phyloP scores from a whole-genome alignment of 2,329 filamentous ascomycete genomes.

The Arthrinium phaeospermum region DNA sequence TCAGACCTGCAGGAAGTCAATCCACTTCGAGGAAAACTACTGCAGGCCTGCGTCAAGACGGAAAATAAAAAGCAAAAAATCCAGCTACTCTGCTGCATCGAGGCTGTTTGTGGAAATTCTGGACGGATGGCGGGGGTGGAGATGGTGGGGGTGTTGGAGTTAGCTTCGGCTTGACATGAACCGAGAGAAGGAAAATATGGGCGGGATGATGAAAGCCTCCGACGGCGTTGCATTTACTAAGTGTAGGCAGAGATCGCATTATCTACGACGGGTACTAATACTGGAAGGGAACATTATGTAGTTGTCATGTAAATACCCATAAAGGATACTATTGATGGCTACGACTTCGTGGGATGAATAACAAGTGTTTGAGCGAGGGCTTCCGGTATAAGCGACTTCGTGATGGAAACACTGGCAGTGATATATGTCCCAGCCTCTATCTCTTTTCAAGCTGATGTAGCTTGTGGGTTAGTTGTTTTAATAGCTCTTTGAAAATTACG shows the following conservation, averaged over 20 bases:
- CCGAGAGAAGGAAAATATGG: slow-evolving; percentile 3
- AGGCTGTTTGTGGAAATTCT: slow-evolving; percentile 25
- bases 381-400: too few relatives aligned
- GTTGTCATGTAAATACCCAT: background rate
- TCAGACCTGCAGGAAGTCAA: background rate
- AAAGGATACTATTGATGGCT: too few relatives aligned
- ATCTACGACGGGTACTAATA: background rate
- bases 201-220: background rate
- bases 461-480: too few relatives aligned
- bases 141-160: background rate
- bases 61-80: background rate
- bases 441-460: too few relatives aligned
- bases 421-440: too few relatives aligned
- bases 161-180: slow-evolving; percentile 15
- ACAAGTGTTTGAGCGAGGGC: too few relatives aligned
- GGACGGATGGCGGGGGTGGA: slow-evolving; percentile 20
- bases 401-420: too few relatives aligned
- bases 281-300: background rate
- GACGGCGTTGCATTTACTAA: background rate
- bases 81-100: background rate
- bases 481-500: too few relatives aligned
- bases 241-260: too few relatives aligned
- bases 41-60: background rate
- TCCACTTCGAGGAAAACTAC: background rate
- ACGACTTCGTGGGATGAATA: too few relatives aligned